Base-by-base conservation (phyloP, 169 alveolate genomes). In the Theileria parva region DNA sequence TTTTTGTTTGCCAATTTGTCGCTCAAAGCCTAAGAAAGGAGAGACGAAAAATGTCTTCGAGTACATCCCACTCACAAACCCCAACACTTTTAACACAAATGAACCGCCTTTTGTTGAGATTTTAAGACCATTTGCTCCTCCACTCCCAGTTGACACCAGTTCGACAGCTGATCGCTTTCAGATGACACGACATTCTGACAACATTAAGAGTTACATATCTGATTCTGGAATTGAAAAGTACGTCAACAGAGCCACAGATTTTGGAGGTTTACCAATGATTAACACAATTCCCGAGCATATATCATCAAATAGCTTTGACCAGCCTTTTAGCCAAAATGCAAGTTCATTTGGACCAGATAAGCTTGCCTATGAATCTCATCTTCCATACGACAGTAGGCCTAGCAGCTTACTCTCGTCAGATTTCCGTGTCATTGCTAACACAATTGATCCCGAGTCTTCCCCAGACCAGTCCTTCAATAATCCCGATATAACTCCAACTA, bases 261-360 rank as follows among this genome's bases (percentile, higher is more conserved):
- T 57, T 57, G 34, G 34, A 21, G 5, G 13, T 25, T 25, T 57
- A 25, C 66, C 66, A 25, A 25, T 57, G 27, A 57, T 57, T 21
- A 57, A 57, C 66, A 57, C 66, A n/a, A 57, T 57, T 25, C 66
- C 66, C 2, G 66, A 57, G 27, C 66, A 57, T n/a, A 21, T 25
- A 3, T 19, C 66, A 25, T 57, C 66, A 25, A 57, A 57, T 25
- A 57, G 66, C 8, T 19, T 57, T 19, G 66, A 44, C 8, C 53
- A 44, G 53, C 12, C 53, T 11, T 44, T 44, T 44, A 44, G 53
- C 53, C 12, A 44, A 0, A 13, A 11, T 13, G 2, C 53, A 4
- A 44, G 53, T 44, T 11, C 53, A 44, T 44, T 44, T 44, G 53
- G 53, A 44, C 53, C 15, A 1, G 53, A 44, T 44, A 44, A 44